Evolutionary conservation across 73 alveolate species (phyloP).

Genomic region (Paramecium pentaurelia): DNA sequence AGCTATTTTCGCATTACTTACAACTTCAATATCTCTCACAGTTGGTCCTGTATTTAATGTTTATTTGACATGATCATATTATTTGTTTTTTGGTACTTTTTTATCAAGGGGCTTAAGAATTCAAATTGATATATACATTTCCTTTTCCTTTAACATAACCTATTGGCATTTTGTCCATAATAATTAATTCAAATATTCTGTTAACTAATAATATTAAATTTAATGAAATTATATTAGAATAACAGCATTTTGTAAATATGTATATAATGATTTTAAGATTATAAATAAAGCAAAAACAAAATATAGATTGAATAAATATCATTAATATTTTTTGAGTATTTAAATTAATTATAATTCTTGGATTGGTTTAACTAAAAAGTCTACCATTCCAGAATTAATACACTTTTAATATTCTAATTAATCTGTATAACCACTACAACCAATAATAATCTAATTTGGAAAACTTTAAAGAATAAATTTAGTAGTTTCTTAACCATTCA

Average conservation of each 20-base stretch:
- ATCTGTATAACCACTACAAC: constrained; percentile 20
- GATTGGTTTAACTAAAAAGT: not conserved
- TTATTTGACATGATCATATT: constrained; percentile 83
- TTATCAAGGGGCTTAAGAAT: constrained; percentile 75
- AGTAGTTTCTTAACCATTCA: not conserved
- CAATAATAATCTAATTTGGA: not conserved
- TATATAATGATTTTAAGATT: not conserved
- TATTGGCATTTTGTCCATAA: constrained; percentile 55
- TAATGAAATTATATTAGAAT: not conserved
- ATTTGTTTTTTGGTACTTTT: constrained; percentile 85
- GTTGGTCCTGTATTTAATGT: constrained; percentile 94
- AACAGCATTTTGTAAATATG: too few relatives aligned
- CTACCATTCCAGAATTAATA: not conserved
- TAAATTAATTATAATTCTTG: not conserved
- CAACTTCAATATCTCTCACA: constrained; percentile 86
- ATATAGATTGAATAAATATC: not conserved
- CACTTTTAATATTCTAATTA: not conserved
- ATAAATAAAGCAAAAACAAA: not conserved
- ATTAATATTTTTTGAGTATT: not conserved
- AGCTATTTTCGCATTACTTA: constrained; percentile 75
- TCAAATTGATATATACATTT: constrained; percentile 5
- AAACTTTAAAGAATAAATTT: not conserved
- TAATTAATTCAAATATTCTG: not conserved
- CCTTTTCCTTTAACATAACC: constrained; percentile 63
- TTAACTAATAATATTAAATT: not conserved